Evolutionary conservation across 1,284 basidiomycete species (phyloP).

Genomic region (Sporisorium graminicola): DNA sequence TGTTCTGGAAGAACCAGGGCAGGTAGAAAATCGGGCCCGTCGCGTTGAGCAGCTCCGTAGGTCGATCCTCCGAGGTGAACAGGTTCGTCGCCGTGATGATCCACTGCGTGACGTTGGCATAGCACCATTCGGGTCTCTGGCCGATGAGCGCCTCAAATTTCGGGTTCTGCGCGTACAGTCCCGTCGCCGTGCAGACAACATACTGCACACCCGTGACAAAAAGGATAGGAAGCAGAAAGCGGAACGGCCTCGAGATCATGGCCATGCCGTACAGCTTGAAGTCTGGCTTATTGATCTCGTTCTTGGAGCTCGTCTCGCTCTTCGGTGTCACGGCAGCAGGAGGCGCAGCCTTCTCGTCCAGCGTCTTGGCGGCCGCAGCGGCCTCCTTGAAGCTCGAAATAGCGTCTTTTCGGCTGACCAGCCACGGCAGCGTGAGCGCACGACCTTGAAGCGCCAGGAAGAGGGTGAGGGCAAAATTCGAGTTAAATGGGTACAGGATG

Average conservation of each 20-base stretch:
- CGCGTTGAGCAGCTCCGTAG: slow-evolving; percentile 22
- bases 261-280: slow-evolving; percentile 48
- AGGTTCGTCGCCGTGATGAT: slow-evolving; percentile 47
- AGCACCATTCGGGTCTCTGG: slow-evolving; percentile 38
- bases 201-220: slow-evolving; percentile 51
- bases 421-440: slow-evolving; percentile 38
- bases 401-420: slow-evolving; percentile 37
- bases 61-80: slow-evolving; percentile 38
- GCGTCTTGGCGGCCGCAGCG: slow-evolving; percentile 29
- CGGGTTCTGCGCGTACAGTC: slow-evolving; percentile 30
- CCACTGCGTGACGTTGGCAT: slow-evolving; percentile 35
- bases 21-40: slow-evolving; percentile 37
- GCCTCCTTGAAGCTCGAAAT: slow-evolving; percentile 28
- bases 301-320: not conserved
- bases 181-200: slow-evolving; percentile 36
- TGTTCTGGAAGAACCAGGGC: slow-evolving; percentile 54
- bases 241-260: slow-evolving; percentile 50
- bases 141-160: slow-evolving; percentile 44
- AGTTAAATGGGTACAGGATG: slow-evolving; percentile 51
- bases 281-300: slow-evolving; percentile 36
- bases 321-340: slow-evolving; percentile 1
- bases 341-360: slow-evolving; percentile 31
- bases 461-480: slow-evolving; percentile 44
- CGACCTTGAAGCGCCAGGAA: slow-evolving; percentile 48
- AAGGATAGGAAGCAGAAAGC: slow-evolving; percentile 45